These are phyloP conservation scores for Ilex asprella DNA, from an alignment of 257 asterid genomes.

Conservation along the genomic window DNA sequence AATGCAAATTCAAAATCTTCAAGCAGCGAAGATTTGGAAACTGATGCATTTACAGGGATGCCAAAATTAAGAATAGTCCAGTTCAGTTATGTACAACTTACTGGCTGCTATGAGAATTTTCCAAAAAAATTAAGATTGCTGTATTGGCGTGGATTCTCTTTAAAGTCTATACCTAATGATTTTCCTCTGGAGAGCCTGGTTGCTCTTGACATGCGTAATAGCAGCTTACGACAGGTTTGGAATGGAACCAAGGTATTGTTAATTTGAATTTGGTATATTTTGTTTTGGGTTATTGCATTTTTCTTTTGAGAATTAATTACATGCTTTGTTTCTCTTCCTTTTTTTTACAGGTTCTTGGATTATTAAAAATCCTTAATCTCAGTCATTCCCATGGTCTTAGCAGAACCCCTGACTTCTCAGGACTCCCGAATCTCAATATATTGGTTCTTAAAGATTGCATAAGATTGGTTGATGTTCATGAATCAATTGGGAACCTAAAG, in stretches of 20 bases:
- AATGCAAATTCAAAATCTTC: not conserved
- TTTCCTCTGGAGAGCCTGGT: slow-evolving; percentile 12
- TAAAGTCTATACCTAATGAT: slow-evolving; percentile 16
- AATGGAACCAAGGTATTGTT: slow-evolving; percentile 15
- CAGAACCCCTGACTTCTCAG: slow-evolving; percentile 1
- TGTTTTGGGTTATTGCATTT: not conserved
- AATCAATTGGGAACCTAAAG: slow-evolving; percentile 12
- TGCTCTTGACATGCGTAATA: slow-evolving; percentile 16
- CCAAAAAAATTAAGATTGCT: slow-evolving; percentile 20
- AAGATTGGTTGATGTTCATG: slow-evolving; percentile 17
- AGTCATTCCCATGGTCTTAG: slow-evolving; percentile 2
- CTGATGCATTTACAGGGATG: slow-evolving; percentile 19
- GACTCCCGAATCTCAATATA: slow-evolving; percentile 10
- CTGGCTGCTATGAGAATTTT: slow-evolving; percentile 11
- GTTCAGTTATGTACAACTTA: slow-evolving; percentile 5
- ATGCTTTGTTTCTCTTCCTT: not conserved
- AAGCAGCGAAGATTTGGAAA: not conserved
- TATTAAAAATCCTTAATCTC: slow-evolving; percentile 5
- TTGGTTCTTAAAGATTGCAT: slow-evolving; percentile 15
- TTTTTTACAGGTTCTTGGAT: slow-evolving; percentile 9
- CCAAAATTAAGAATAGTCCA: slow-evolving; percentile 11
- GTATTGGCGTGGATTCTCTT: slow-evolving; percentile 13
- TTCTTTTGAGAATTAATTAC: not conserved
- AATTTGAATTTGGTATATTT: not conserved
- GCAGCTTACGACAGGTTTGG: slow-evolving; percentile 16